phyloP scores from a whole-genome alignment of 805 yeast genomes.

The Schwanniomyces vanrijiae region DNA sequence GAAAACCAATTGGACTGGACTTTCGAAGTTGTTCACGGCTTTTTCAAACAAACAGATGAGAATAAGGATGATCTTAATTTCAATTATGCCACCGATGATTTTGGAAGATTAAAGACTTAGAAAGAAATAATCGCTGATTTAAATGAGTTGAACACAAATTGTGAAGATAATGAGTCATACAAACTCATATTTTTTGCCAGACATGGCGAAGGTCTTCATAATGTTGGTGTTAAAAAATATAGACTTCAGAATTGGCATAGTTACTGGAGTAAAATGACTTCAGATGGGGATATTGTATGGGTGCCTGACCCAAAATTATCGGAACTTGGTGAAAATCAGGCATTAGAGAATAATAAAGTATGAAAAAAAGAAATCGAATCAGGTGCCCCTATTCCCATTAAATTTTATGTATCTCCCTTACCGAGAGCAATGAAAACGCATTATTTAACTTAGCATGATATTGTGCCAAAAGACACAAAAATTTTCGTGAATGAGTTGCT shows the following conservation, averaged over 20 bases:
- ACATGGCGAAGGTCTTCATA: constrained; percentile 73
- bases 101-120: constrained; percentile 49
- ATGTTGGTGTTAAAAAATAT: constrained; percentile 53
- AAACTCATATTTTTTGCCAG: constrained; percentile 57
- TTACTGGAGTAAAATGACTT: constrained; percentile 50
- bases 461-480: constrained; percentile 17
- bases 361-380: constrained; percentile 43
- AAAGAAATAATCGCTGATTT: constrained; percentile 29
- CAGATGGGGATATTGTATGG: constrained; percentile 56
- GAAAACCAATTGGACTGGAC: constrained; percentile 39
- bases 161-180: constrained; percentile 37
- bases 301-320: constrained; percentile 65
- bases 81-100: constrained; percentile 40
- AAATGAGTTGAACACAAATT: constrained; percentile 31
- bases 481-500: constrained; percentile 44
- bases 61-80: constrained; percentile 46
- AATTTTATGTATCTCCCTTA: constrained; percentile 61
- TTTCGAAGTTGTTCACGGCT: constrained; percentile 49
- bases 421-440: constrained; percentile 62
- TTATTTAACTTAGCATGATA: constrained; percentile 49
- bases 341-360: constrained; percentile 43
- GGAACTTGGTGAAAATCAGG: constrained; percentile 55
- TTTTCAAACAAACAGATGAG: constrained; percentile 49
- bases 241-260: constrained; percentile 57
- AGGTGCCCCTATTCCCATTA: constrained; percentile 58